These are phyloP conservation scores for Macrocystidia cucumis DNA, from an alignment of 1,284 basidiomycete species.

Conservation along the genomic window DNA sequence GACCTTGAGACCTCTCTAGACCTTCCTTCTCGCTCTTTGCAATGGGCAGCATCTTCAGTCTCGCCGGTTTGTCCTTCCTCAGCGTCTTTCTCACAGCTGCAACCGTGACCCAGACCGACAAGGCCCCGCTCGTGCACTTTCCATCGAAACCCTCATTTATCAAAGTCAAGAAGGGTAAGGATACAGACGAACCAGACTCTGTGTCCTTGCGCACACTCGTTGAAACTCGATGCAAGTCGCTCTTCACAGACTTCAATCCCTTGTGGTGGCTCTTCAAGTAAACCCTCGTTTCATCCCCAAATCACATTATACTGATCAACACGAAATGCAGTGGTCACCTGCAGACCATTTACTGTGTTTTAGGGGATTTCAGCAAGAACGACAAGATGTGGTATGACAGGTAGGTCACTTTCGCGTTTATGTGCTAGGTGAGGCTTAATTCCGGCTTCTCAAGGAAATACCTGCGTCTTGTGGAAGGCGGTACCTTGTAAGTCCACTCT, in stretches of 20 bases:
- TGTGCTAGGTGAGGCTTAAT: slow-evolving; percentile 2
- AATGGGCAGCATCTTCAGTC: slow-evolving; percentile 19
- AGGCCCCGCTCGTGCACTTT: slow-evolving; percentile 29
- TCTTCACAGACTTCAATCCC: slow-evolving; percentile 47
- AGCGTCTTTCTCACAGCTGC: slow-evolving; percentile 24
- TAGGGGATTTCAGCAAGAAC: slow-evolving; percentile 67
- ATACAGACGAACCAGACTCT: slow-evolving; percentile 23
- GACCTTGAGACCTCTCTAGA: too few species aligned
- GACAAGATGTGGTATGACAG: slow-evolving; percentile 69
- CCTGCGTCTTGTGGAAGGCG: slow-evolving; percentile 34
- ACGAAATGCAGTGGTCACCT: slow-evolving; percentile 50
- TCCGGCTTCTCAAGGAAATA: slow-evolving; percentile 22
- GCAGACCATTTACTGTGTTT: slow-evolving; percentile 63
- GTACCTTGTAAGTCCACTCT: slow-evolving; percentile 31
- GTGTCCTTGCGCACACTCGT: slow-evolving; percentile 46
- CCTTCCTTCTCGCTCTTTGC: slow-evolving; percentile 4
- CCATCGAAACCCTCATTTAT: slow-evolving; percentile 28
- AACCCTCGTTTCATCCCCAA: slow-evolving; percentile 13
- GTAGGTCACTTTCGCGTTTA: slow-evolving; percentile 24
- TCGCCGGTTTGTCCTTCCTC: slow-evolving; percentile 22
- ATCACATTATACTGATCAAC: slow-evolving; percentile 4
- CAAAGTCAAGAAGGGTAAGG: slow-evolving; percentile 24
- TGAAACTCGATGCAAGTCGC: slow-evolving; percentile 47
- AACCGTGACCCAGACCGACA: slow-evolving; percentile 15
- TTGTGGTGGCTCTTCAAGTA: slow-evolving; percentile 69